phyloP scores from a whole-genome alignment of 2,329 filamentous ascomycete species.

The Colletotrichum ledebouriae region DNA sequence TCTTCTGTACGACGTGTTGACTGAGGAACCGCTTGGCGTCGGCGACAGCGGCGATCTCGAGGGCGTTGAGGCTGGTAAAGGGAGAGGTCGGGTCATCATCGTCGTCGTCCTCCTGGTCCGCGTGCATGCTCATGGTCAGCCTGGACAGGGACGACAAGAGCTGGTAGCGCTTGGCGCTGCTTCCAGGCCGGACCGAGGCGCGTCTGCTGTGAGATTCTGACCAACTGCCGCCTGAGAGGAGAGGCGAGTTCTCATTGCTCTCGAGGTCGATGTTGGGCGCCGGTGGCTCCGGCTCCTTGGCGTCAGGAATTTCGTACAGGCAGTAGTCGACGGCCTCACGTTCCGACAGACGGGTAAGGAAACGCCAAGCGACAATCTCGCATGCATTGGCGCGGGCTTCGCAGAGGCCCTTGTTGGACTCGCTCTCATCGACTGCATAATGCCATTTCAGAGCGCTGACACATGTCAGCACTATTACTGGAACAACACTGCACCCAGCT shows the following conservation, averaged over 20 bases:
- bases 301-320: slow-evolving; percentile 76
- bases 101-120: slow-evolving; percentile 55
- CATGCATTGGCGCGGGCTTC: slow-evolving; percentile 80
- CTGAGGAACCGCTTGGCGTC: slow-evolving; percentile 88
- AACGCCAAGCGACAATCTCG: slow-evolving; percentile 86
- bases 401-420: slow-evolving; percentile 69
- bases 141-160: slow-evolving; percentile 68
- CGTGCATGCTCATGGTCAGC: slow-evolving; percentile 63
- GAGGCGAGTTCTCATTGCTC: slow-evolving; percentile 61
- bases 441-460: slow-evolving; percentile 80
- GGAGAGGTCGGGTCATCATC: slow-evolving; percentile 75
- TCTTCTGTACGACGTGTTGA: slow-evolving; percentile 84
- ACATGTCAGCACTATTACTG: slow-evolving; percentile 3
- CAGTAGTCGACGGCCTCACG: slow-evolving; percentile 81
- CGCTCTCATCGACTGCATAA: slow-evolving; percentile 73
- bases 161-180: slow-evolving; percentile 60
- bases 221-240: slow-evolving; percentile 55
- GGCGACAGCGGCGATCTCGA: slow-evolving; percentile 87
- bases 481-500: too few species aligned
- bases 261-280: slow-evolving; percentile 54
- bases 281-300: slow-evolving; percentile 45
- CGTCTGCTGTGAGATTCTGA: slow-evolving; percentile 44
- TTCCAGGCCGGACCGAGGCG: slow-evolving; percentile 50
- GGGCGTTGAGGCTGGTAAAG: slow-evolving; percentile 84
- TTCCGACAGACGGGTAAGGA: slow-evolving; percentile 78